Base-by-base conservation (phyloP, 306 rosid species). In the Cicer arietinum region DNA sequence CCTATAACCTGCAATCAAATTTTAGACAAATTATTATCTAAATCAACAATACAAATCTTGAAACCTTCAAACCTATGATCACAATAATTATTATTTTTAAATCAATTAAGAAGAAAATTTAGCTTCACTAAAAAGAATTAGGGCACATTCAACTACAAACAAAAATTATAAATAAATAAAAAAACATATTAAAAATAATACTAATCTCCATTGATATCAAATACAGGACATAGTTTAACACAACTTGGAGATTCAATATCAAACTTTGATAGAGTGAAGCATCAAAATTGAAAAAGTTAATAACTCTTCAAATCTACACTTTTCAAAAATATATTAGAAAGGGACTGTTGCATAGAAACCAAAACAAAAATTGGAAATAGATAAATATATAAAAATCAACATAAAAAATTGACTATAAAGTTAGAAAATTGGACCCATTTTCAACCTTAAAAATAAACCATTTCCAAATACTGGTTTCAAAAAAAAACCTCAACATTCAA, bases 1-100 rank as follows among this genome's bases (percentile, higher is more conserved):
- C 90, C 89, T 69, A 94, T 90, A 53, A 87, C 97, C 98, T 94
- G 88, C 81, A 77, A 75, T 25, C 69, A 64, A 3, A 71, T 74
- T 69, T 43, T 50, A 71, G 11, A 61, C 43, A 79, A 70, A 81
- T 42, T 58, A 62, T 77, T 0, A 25, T 14, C 73, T 35, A 70
- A 37, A 30, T 45, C 45, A 76, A 67, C 76, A 40, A 47, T 8
- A 20, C 13, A 10, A 1, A 25, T 42, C 11, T 18, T 12, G 6
- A 17, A 65, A 51, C 67, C 39, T 59, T 73, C 47, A 45, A 61
- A 53, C 5, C 1, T 42, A 2, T 48, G 14, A 25, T 41, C 22
- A 57, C 10, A 22, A 22, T 10, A 5, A 30, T 22, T 10, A 22
- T 57, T 20, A 57, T 25, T 57, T 2, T 11, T 1, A 58, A 57